Evolutionary conservation across 208 protist species (phyloP), one percentile per base, ranked within the genome.

Genomic region (Naegleria gruberi): DNA sequence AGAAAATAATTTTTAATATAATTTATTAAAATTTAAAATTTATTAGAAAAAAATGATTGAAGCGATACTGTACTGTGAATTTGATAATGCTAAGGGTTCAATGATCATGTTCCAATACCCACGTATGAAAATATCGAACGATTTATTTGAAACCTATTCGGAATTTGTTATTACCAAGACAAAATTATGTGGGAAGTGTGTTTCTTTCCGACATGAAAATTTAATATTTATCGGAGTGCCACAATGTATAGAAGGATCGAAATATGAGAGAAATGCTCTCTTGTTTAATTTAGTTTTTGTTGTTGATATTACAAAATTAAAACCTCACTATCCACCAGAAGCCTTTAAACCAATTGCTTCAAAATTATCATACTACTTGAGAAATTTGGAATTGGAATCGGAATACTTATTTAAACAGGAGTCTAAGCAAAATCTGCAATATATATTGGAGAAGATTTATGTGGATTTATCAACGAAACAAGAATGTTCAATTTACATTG

Each of bases 271-370:
- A 90, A 90, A 90, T 84, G 87, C 87, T 41, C 45, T 90, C 12
- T 57, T 90, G 26, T 90, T 90, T 55, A 90, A 90, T 84, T 82
- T 82, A 40, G n/a, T 90, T 46, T 90, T 90, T 4, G 47, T 90
- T 10, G 26, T 90, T 23, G 83, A 87, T 87, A 46, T 4, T 17
- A 15, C 44, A n/a, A 55, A 87, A 83, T 83, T 41, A 83, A 44
- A 44, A 83, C 23, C 6, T 10, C 37, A 83, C 8, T 41, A 44
- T 83, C n/a, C 40, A 41, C n/a, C 12, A 3, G 37, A 83, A 83
- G 42, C 37, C 19, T 87, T 42, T 87, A 87, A 55, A 55, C 44
- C 83, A 23, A 40, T 87, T 19, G 83, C 34, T 23, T 17, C n/a
- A 1, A 87, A 87, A 87, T 23, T 87, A 23, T 30, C 83, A 1